Conservation (phyloP, 495 filamentous ascomycete genomes). For the Lentithecium fluviatile region DNA sequence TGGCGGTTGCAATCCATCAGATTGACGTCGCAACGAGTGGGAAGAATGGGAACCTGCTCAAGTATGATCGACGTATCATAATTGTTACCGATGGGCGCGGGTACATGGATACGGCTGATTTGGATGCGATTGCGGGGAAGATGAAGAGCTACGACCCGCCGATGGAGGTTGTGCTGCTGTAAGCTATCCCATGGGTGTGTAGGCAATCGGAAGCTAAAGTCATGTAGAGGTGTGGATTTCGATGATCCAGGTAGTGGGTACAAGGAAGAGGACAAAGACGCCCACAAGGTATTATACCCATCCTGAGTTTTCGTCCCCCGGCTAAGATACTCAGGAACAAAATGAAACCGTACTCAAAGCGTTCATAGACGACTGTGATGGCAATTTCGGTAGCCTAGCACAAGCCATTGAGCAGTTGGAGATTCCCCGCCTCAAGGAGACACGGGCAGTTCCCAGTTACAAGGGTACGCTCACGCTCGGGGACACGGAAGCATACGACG, state of each 20-base stretch:
- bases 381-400: slow-evolving; percentile 75
- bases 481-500: slow-evolving; percentile 68
- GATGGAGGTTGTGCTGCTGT: slow-evolving; percentile 81
- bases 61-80: slow-evolving; percentile 78
- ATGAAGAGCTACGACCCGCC: slow-evolving; percentile 58
- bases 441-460: slow-evolving; percentile 70
- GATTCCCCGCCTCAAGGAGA: slow-evolving; percentile 72
- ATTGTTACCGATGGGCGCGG: slow-evolving; percentile 80
- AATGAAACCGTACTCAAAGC: slow-evolving; percentile 68
- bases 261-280: slow-evolving; percentile 87
- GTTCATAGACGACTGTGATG: slow-evolving; percentile 63
- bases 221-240: slow-evolving; percentile 82
- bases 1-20: slow-evolving; percentile 83
- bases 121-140: slow-evolving; percentile 65
- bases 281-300: slow-evolving; percentile 49
- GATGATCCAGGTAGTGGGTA: slow-evolving; percentile 88
- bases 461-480: slow-evolving; percentile 80
- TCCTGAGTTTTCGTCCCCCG: not conserved
- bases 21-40: slow-evolving; percentile 52
- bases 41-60: slow-evolving; percentile 78
- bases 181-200: slow-evolving; percentile 40
- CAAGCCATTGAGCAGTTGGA: slow-evolving; percentile 76
- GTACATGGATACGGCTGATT: slow-evolving; percentile 62
- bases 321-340: slow-evolving; percentile 44
- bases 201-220: slow-evolving; percentile 28